Percentiles rank a stretch among this genome's conserved stretches.
Conservation (phyloP, 169 alveolate genomes). For the Sarcocystis neurona region DNA sequence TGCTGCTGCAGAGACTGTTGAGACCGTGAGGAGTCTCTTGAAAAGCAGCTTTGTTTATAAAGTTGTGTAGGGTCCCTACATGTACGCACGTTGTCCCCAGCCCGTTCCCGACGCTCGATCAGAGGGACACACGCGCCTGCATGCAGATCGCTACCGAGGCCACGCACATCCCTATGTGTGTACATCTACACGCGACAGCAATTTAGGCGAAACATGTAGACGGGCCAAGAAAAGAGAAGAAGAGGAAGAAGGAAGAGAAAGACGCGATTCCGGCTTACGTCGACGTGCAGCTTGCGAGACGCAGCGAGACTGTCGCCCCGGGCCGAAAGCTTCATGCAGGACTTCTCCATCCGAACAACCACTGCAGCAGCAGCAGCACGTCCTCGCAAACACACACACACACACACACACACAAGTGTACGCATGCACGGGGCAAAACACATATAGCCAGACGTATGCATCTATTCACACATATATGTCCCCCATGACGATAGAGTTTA, state of each 20-base stretch:
- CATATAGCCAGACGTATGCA: background rate
- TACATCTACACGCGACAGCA: background rate
- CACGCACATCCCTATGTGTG: no score
- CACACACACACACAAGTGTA: no score
- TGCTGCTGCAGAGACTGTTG: no score
- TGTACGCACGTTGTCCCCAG: no score
- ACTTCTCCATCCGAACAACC: constrained; percentile 26
- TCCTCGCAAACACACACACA: no score
- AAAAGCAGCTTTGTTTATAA: no score
- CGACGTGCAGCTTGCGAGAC: constrained; percentile 27
- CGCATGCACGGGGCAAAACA: background rate
- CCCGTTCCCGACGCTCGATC: no score
- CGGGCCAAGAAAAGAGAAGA: background rate
- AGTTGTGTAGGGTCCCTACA: no score
- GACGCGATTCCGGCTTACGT: background rate
- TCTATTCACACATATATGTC: background rate
- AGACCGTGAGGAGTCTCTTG: no score
- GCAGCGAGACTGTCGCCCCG: constrained; percentile 34
- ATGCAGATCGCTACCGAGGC: no score
- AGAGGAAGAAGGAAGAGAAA: background rate
- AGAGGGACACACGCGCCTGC: no score
- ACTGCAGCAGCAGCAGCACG: no score
- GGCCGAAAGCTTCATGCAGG: constrained; percentile 10
- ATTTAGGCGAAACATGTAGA: background rate
- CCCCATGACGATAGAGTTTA: background rate